Evolutionary conservation across 2,329 filamentous ascomycete species (phyloP).

Genomic region (Pestalotiopsis sp.): DNA sequence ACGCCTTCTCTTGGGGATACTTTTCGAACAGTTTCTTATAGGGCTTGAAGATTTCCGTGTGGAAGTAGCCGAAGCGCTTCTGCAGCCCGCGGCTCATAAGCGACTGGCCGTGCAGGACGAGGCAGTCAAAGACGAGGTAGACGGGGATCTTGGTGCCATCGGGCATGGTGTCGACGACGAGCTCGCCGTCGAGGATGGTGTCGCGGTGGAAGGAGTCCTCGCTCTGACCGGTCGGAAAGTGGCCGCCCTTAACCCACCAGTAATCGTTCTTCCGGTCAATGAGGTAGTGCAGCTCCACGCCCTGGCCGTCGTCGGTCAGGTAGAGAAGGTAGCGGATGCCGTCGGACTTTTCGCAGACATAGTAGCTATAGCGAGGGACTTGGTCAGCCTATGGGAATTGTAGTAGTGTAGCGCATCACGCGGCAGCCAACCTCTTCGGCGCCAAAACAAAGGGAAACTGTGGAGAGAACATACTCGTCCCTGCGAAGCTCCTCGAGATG

Average conservation of each 20-base stretch:
- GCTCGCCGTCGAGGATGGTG: slow-evolving; percentile 89
- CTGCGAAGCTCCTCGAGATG: slow-evolving; percentile 82
- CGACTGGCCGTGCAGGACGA: slow-evolving; percentile 77
- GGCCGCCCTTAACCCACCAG: slow-evolving; percentile 75
- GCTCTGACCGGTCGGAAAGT: slow-evolving; percentile 76
- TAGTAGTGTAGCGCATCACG: slow-evolving; percentile 42
- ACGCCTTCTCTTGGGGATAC: slow-evolving; percentile 70
- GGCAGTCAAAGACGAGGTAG: slow-evolving; percentile 92
- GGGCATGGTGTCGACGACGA: slow-evolving; percentile 80
- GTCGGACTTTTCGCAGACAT: slow-evolving; percentile 97
- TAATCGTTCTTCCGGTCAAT: slow-evolving; percentile 99
- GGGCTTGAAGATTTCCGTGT: slow-evolving; percentile 73
- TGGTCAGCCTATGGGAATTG: background rate
- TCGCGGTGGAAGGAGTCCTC: slow-evolving; percentile 72
- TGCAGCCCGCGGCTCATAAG: slow-evolving; percentile 81
- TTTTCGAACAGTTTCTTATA: slow-evolving; percentile 66
- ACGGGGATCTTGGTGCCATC: slow-evolving; percentile 72
- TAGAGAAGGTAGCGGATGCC: slow-evolving; percentile 96
- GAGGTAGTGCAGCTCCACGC: slow-evolving; percentile 78
- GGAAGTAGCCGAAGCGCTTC: slow-evolving; percentile 87
- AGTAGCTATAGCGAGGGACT: slow-evolving; percentile 64
- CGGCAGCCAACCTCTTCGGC: background rate
- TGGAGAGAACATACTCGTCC: slow-evolving; percentile 54
- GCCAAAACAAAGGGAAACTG: background rate
- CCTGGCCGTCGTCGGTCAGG: slow-evolving; percentile 68